These are phyloP conservation scores for Pichia sp. DNA, from an alignment of 1,139 yeast species.

Conservation along the genomic window DNA sequence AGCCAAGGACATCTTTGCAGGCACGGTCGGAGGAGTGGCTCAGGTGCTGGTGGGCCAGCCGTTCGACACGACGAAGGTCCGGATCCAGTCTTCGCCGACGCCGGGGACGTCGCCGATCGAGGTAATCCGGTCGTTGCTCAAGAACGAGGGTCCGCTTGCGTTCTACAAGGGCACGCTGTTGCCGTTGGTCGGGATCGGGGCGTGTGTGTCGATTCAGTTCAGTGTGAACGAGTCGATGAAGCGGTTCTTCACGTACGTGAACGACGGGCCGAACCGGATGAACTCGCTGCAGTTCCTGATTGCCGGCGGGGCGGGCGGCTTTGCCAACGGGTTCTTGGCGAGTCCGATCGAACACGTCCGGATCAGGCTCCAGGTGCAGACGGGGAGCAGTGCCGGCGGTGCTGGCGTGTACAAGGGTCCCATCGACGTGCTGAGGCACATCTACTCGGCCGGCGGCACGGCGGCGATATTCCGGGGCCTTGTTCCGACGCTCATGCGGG, in stretches of 20 bases:
- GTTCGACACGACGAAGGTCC: constrained; percentile 88
- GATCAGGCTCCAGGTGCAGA: constrained; percentile 84
- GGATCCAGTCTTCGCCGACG: constrained; percentile 80
- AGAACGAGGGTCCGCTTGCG: constrained; percentile 69
- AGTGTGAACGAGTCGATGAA: constrained; percentile 95
- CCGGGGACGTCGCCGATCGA: constrained; percentile 63
- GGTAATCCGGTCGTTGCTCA: constrained; percentile 63
- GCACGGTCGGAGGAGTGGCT: constrained; percentile 90
- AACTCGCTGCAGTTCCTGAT: constrained; percentile 56
- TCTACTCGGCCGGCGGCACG: constrained; percentile 51
- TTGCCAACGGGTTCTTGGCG: constrained; percentile 82
- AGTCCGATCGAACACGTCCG: constrained; percentile 92
- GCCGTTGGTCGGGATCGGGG: constrained; percentile 90
- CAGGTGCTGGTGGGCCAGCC: constrained; percentile 97
- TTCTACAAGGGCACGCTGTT: constrained; percentile 51
- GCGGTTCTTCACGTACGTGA: constrained; percentile 50
- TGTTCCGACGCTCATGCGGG: constrained; percentile 75
- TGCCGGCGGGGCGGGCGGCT: constrained; percentile 85
- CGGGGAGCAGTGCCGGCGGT: constrained; percentile 16
- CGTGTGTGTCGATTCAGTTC: constrained; percentile 73
- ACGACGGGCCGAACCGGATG: constrained; percentile 26
- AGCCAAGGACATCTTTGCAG: constrained; percentile 77
- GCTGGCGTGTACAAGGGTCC: constrained; percentile 61
- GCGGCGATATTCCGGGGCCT: constrained; percentile 66
- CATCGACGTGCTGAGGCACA: constrained; percentile 64